Conservation (phyloP, 192 early-diverging fungal genomes). For the Cladochytrium replicatum region DNA sequence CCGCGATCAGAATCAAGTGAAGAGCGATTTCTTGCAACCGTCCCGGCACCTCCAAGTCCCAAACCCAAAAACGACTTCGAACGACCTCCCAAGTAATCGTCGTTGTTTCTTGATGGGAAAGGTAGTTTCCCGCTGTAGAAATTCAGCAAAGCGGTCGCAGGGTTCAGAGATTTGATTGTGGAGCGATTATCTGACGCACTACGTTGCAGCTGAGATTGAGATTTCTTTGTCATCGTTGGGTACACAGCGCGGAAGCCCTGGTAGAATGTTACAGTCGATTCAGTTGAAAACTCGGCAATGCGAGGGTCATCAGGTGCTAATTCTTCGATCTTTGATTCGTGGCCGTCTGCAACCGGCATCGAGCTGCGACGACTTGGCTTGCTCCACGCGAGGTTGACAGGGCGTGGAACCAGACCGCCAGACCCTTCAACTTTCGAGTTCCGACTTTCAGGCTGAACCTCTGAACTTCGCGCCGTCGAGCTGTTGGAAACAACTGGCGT, state of each 20-base stretch:
- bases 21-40: conserved; percentile 18
- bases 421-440: too few species aligned
- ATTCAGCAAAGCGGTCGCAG: background rate
- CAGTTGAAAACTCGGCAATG: background rate
- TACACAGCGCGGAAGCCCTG: conserved; percentile 32
- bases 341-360: too few species aligned
- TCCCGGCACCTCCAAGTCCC: background rate
- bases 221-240: conserved; percentile 15
- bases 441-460: too few species aligned
- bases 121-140: background rate
- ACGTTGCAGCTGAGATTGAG: background rate
- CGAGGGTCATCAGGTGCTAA: too few species aligned
- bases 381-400: too few species aligned
- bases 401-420: too few species aligned
- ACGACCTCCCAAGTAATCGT: background rate
- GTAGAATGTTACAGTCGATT: conserved; percentile 22
- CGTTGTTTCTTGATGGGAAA: background rate
- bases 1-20: too few species aligned
- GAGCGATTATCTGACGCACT: background rate
- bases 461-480: too few species aligned
- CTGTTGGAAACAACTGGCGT: too few species aligned
- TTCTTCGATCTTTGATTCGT: too few species aligned
- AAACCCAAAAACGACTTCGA: background rate
- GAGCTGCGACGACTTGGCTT: too few species aligned
- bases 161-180: background rate